Evolutionary conservation across 1,284 basidiomycete genomes (phyloP), one percentile per base, ranked within the genome.

Genomic region (Earliella scabrosa): DNA sequence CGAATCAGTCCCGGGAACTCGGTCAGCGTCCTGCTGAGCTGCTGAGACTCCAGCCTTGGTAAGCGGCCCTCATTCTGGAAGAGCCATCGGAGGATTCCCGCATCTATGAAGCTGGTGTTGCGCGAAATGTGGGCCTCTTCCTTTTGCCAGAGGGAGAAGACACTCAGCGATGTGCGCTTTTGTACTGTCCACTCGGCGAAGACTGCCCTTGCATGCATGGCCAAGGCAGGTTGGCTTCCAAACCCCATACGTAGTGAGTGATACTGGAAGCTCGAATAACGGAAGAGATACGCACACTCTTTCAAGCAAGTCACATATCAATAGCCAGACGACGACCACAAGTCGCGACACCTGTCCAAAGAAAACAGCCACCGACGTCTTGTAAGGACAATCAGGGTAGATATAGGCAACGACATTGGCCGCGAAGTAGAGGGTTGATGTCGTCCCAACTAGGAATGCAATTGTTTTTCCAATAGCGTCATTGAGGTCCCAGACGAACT

Each of bases 361-460:
- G 45, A 58, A 16, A 8, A 52, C 27, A 0, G 56, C 58, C 11
- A 56, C 36, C 1, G 60, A 59, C 1, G 57, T 62, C 29, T 54
- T 56, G 52, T 50, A 62, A 9, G 60, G 60, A 26, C 52, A 62
- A 7, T 56, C 48, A 2, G 57, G 60, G 11, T 44, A 59, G 18
- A 59, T 13, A 23, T 54, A 49, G 2, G 60, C 53, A 2, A 54
- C 20, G 4, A 55, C 5, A 27, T 54, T 59, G 2, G 60, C 54
- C 2, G 38, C 18, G 31, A 45, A 4, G 35, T 59, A 59, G 23
- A 57, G 9, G 2, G 50, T 8, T 13, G 52, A 50, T 3, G 57
- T 54, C n/a, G 23, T 27, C 27, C 44, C 26, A 3, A 56, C 55
- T 5, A 62, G 48, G 13, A 45, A 26, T 9, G 52, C 40, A 9